Evolutionary conservation across 2,329 filamentous ascomycete genomes (phyloP).

Genomic region (Juglanconis oblonga): DNA sequence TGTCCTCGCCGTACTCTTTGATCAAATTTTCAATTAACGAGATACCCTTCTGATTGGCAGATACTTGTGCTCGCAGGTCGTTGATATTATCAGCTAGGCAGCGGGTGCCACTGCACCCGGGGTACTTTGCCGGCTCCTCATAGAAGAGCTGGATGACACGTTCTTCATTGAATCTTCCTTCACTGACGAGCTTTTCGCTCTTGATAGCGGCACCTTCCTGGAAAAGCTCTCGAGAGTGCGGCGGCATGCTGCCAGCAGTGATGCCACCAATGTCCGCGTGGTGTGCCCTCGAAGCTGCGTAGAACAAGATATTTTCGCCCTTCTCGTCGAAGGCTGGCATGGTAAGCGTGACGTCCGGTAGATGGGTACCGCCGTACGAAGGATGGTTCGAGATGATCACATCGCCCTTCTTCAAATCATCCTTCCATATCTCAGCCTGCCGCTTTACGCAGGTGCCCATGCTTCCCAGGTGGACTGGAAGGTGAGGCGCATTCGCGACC

Average conservation of each 20-base stretch:
- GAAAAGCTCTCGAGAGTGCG: constrained; percentile 63
- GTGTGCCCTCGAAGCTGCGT: constrained; percentile 76
- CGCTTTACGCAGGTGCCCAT: constrained; percentile 83
- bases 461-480: constrained; percentile 77
- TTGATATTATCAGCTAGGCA: constrained; percentile 82
- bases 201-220: constrained; percentile 65
- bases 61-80: constrained; percentile 82
- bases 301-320: constrained; percentile 74
- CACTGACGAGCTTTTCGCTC: constrained; percentile 69
- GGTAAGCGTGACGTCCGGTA: constrained; percentile 79
- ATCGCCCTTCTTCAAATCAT: constrained; percentile 73
- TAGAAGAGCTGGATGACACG: constrained; percentile 70
- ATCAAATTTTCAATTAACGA: constrained; percentile 72
- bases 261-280: constrained; percentile 85
- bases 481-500: constrained; percentile 76
- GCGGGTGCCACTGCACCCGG: constrained; percentile 74
- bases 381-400: constrained; percentile 84
- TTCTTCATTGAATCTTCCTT: constrained; percentile 74
- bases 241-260: constrained; percentile 78
- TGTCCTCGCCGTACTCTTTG: constrained; percentile 71
- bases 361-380: constrained; percentile 78
- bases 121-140: constrained; percentile 69
- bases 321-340: constrained; percentile 69
- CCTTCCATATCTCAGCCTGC: constrained; percentile 77
- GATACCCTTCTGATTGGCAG: constrained; percentile 84